Conservation (phyloP, 176 grass and related monocot species). For the Luzula sylvatica region DNA sequence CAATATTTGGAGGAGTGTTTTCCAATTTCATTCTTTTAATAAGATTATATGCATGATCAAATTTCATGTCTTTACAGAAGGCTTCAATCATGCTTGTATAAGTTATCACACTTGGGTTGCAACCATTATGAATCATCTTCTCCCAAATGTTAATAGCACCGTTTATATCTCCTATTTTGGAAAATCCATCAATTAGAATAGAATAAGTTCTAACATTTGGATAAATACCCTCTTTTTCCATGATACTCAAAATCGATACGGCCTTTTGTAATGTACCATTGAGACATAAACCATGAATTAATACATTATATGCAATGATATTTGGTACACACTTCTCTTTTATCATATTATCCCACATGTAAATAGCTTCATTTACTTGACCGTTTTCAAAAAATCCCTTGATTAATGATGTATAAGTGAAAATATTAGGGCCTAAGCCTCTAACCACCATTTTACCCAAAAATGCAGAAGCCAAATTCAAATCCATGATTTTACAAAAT, state of each 20-base stretch:
- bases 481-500: slow-evolving; percentile 35
- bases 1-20: slow-evolving; percentile 44
- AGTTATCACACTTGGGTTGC: slow-evolving; percentile 71
- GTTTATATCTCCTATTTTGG: slow-evolving; percentile 50
- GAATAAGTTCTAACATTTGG: slow-evolving; percentile 58
- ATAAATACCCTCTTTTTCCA: slow-evolving; percentile 35
- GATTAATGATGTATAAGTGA: slow-evolving; percentile 40
- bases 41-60: slow-evolving; percentile 61
- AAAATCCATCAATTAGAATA: slow-evolving; percentile 59
- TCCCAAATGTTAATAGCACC: slow-evolving; percentile 58
- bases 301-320: slow-evolving; percentile 57
- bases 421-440: slow-evolving; percentile 52
- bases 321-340: slow-evolving; percentile 42
- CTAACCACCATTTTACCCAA: slow-evolving; percentile 58
- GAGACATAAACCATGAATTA: slow-evolving; percentile 58
- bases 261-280: slow-evolving; percentile 32
- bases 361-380: slow-evolving; percentile 36
- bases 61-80: slow-evolving; percentile 59
- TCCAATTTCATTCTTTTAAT: slow-evolving; percentile 51
- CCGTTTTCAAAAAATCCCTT: slow-evolving; percentile 42
- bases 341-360: slow-evolving; percentile 70
- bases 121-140: slow-evolving; percentile 44
- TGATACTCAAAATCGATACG: slow-evolving; percentile 32
- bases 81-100: slow-evolving; percentile 72
- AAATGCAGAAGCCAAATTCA: slow-evolving; percentile 43